Evolutionary conservation across 148 eudicot genomes (phyloP), one percentile per base, ranked within the genome.

Genomic region (Fagopyrum esculentum): DNA sequence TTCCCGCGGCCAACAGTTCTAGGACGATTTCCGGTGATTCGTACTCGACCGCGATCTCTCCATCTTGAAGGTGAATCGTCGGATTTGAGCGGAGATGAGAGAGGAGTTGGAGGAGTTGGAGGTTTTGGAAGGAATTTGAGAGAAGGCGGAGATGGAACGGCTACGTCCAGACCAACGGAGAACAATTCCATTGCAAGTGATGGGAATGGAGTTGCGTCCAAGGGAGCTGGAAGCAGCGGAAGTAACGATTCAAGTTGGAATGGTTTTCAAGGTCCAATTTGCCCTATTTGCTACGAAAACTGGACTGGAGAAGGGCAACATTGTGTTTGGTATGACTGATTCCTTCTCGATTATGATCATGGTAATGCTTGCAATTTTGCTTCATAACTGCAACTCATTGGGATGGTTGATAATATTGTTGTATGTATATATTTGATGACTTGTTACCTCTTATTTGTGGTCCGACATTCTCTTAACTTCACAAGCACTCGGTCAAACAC

Each of bases 231-330:
- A 47, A 43, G 46, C 71, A 43, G 19, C 19, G 46, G 46, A 66
- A 66, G 71, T 46, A 40, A 66, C 40, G 71, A 66, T 6, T 66
- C 71, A 13, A 66, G 19, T 6, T 43, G 45, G 71, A 13, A 40
- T 40, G 71, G 71, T 12, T 13, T 66, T 35, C 71, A 66, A 17
- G 71, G 71, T 15, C 16, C 71, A 66, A 66, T 40, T 80, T 93
- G 97, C 81, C 82, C 98, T 26, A 91, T 93, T 79, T 93, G 98
- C 78, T 83, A 86, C 84, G 94, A 88, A 11, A 82, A 87, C 76
- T 93, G 97, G 97, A 78, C 86, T 60, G 80, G 70, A 73, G 83
- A 81, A 44, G 93, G 93, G 56, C 85, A 84, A 10, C 98, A 93
- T 80, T 86, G 43, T 63, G 63, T 63, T 12, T 17, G 77, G 77